These are phyloP conservation scores for Hypoxylon lienhwacheense DNA, from an alignment of 495 filamentous ascomycete species.

Conservation along the genomic window DNA sequence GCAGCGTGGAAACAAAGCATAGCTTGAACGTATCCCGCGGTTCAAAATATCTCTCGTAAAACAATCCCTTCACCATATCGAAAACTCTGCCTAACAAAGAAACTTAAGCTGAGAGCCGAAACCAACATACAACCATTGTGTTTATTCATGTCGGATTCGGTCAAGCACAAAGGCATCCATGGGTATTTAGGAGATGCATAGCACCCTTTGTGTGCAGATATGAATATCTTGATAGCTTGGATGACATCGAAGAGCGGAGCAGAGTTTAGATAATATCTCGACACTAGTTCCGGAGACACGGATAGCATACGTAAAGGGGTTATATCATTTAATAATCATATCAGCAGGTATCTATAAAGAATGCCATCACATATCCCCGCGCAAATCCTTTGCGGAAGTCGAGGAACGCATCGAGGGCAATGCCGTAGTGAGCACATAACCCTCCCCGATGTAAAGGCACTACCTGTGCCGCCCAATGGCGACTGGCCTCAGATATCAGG, in stretches of 20 bases:
- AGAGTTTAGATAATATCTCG: too few species aligned
- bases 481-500: conserved; percentile 31
- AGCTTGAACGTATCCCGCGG: too few species aligned
- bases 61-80: too few species aligned
- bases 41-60: too few species aligned
- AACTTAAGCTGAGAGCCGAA: background rate
- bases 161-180: conserved; percentile 13
- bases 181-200: background rate
- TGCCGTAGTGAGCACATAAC: conserved; percentile 19
- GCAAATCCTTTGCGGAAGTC: conserved; percentile 6
- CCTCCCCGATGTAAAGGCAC: background rate
- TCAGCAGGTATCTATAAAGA: background rate
- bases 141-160: conserved; percentile 20
- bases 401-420: background rate
- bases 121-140: conserved; percentile 11
- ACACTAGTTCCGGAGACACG: too few species aligned
- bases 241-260: background rate
- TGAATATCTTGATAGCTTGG: background rate
- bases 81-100: conserved; percentile 8
- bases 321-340: too few species aligned
- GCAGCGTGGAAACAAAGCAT: too few species aligned
- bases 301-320: too few species aligned
- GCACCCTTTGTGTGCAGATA: conserved; percentile 13
- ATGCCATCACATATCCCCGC: background rate
- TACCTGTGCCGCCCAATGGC: background rate